Evolutionary conservation across 306 rosid species (phyloP).

Genomic region (Cicer yamashitae): DNA sequence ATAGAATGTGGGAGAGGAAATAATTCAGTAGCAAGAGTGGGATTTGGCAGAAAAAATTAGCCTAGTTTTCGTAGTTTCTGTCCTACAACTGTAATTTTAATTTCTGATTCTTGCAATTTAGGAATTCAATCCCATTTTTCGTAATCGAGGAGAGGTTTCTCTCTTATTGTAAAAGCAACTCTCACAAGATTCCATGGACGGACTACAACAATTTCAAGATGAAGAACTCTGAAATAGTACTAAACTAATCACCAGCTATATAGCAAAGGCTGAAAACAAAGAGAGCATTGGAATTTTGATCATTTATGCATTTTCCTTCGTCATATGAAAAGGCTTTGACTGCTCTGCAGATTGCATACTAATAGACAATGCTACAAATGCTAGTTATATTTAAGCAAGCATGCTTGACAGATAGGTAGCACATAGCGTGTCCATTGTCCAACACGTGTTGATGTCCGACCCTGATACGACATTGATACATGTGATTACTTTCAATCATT

Average conservation of each 20-base stretch:
- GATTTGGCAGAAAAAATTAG: conserved; percentile 3
- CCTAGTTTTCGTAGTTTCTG: background rate
- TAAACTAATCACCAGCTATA: background rate
- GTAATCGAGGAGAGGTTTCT: background rate
- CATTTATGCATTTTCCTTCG: background rate
- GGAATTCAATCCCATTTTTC: background rate
- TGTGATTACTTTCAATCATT: no score
- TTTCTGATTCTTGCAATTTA: background rate
- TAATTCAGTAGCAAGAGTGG: background rate
- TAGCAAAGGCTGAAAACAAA: background rate
- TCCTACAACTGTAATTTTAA: background rate
- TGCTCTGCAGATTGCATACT: background rate
- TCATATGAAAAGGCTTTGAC: background rate
- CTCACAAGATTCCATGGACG: background rate
- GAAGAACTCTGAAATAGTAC: background rate
- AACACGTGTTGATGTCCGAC: no score
- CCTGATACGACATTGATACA: no score
- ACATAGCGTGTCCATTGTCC: no score
- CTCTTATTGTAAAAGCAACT: background rate
- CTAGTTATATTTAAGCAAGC: background rate
- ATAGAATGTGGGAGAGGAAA: background rate
- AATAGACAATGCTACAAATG: conserved; percentile 1
- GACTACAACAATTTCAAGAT: background rate
- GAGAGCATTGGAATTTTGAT: background rate
- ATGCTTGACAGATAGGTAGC: background rate